Evolutionary conservation across 2,329 filamentous ascomycete genomes (phyloP), one percentile per base, ranked within the genome.

Genomic region (Penicillium sp.): DNA sequence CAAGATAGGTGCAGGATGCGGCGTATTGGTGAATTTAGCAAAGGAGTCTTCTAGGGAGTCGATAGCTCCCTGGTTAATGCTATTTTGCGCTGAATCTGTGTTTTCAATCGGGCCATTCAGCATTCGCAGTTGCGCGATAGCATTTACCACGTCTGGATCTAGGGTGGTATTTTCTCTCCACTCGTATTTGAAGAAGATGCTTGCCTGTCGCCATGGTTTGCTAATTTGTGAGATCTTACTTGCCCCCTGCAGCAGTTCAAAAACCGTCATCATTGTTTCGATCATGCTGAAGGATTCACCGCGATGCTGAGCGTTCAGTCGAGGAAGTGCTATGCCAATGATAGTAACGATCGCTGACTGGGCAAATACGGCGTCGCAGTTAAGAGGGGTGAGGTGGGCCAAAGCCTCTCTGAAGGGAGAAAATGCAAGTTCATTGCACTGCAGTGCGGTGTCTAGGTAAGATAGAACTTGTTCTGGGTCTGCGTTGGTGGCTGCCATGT

Each of bases 351-450:
- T 51, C 4, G 47, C 53, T 7, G 53, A 51, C 5, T 31, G 44
- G 13, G 53, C 53, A 24, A 40, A 51, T 3, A 51, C 47, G 13
- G 53, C 40, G 24, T 56, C 47, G 35, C 53, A 56, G 13, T 50
- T 56, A 2, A 29, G 6, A 18, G 47, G 53, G 7, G 47, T 51
- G n/a, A 51, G 29, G 4, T 46, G 34, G 20, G 8, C 16, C 5
- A 56, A n/a, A 0, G 47, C 42, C 8, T 56, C 9, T 44, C 46
- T 34, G 14, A 46, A 56, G 16, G 53, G 37, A 2, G 31, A 35
- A 50, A 46, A 46, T 14, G 42, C 29, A 13, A 42, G 14, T 11
- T 43, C 18, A 24, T 50, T 56, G 16, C 44, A 56, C 20, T 47
- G 38, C 11, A 56, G 32, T 35, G 53, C 53, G 2, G 46, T 50